Conservation (phyloP, 225 moss, liverwort and hornwort genomes). For the Antitrichia curtipendula region DNA sequence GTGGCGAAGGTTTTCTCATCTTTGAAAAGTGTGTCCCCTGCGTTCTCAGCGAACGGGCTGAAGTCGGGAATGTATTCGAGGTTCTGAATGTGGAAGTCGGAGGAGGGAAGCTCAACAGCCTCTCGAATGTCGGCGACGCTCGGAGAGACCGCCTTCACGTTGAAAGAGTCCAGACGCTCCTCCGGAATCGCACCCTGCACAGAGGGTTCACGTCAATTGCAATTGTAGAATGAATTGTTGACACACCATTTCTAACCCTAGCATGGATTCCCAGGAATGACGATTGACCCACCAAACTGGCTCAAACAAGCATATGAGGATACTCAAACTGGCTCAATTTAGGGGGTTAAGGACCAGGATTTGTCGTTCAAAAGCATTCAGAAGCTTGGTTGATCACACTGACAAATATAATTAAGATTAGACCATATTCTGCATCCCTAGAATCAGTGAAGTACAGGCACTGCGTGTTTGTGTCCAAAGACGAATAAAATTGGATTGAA, state of each 20-base stretch:
- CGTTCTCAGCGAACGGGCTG: neutral
- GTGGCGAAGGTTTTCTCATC: neutral
- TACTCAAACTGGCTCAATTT: neutral
- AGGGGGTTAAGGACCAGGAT: neutral
- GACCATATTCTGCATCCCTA: neutral
- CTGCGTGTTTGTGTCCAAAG: neutral
- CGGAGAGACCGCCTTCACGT: neutral
- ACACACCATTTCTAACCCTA: neutral
- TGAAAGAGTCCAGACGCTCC: conserved; percentile 22
- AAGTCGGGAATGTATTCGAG: neutral
- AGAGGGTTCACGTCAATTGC: neutral
- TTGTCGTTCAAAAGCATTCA: neutral
- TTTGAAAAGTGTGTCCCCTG: neutral
- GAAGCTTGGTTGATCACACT: neutral
- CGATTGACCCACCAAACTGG: neutral
- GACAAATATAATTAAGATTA: neutral
- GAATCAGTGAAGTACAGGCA: neutral
- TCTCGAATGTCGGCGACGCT: conserved; percentile 16
- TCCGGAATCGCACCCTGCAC: neutral
- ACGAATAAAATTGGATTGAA: neutral
- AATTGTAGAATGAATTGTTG: neutral
- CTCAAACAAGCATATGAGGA: neutral
- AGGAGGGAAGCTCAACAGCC: neutral
- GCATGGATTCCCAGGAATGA: neutral
- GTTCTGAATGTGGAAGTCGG: neutral